Evolutionary conservation across 2,329 filamentous ascomycete genomes (phyloP).

Genomic region (Furcasterigmium furcatum): DNA sequence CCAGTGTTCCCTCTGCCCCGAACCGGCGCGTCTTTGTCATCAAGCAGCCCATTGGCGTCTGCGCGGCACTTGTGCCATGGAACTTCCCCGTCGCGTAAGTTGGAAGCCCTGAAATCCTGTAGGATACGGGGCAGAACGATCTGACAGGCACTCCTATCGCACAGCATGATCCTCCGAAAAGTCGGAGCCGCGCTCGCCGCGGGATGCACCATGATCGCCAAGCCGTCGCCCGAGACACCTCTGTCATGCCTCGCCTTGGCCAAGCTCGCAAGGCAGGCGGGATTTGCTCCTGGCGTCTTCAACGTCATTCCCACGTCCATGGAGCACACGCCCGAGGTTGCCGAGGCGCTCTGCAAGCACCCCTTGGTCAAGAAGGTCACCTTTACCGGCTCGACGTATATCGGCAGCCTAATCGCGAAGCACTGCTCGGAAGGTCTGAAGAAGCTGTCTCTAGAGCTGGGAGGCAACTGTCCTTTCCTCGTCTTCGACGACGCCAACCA

Average conservation of each 20-base stretch:
- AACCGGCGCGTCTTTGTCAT: slow-evolving; percentile 1
- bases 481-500: slow-evolving; percentile 65
- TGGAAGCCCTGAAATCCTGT: too few relatives aligned
- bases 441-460: slow-evolving; percentile 63
- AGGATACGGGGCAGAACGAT: too few relatives aligned
- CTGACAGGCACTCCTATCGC: too few relatives aligned
- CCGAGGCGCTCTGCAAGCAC: slow-evolving; percentile 59
- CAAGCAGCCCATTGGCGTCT: slow-evolving; percentile 29
- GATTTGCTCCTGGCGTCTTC: slow-evolving; percentile 72
- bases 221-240: slow-evolving; percentile 22
- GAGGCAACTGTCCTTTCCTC: slow-evolving; percentile 64
- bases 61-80: slow-evolving; percentile 37
- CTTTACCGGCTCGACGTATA: slow-evolving; percentile 73
- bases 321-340: slow-evolving; percentile 54
- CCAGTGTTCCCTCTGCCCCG: slow-evolving; percentile 30
- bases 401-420: slow-evolving; percentile 64
- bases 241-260: slow-evolving; percentile 42
- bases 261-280: slow-evolving; percentile 64
- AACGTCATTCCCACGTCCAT: slow-evolving; percentile 73
- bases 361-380: slow-evolving; percentile 68
- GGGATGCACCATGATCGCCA: slow-evolving; percentile 66
- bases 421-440: slow-evolving; percentile 62
- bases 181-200: slow-evolving; percentile 59
- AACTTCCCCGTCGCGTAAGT: slow-evolving; percentile 61
- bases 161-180: slow-evolving; percentile 41